These are phyloP conservation scores for Brassica cretica DNA, from an alignment of 345 rosid genomes.

Conservation along the genomic window DNA sequence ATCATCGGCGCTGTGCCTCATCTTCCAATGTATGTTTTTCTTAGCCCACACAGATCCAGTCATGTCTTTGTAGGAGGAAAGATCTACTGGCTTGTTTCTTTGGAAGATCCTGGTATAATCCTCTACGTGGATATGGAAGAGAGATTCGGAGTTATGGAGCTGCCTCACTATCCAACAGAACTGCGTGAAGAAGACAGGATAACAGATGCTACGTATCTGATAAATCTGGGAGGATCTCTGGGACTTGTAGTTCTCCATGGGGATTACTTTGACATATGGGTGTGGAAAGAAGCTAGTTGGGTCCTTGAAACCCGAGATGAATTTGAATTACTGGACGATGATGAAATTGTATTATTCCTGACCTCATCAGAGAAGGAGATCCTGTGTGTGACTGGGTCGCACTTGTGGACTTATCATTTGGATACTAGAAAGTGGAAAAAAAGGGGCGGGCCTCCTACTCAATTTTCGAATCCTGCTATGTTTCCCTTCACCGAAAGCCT, in stretches of 20 bases:
- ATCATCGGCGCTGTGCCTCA: constrained; percentile 35
- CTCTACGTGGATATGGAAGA: constrained; percentile 27
- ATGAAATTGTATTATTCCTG: background rate
- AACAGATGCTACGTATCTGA: background rate
- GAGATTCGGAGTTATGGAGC: background rate
- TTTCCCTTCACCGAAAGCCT: constrained; percentile 34
- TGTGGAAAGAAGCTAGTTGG: background rate
- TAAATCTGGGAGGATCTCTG: background rate
- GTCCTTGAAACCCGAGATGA: background rate
- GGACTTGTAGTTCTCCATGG: background rate
- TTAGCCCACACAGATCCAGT: constrained; percentile 3
- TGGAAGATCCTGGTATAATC: constrained; percentile 3
- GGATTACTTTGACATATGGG: background rate
- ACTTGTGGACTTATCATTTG: background rate
- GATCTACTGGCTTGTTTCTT: constrained; percentile 38
- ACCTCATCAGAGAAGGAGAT: background rate
- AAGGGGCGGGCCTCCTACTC: background rate
- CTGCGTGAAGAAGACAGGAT: background rate
- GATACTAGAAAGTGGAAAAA: background rate
- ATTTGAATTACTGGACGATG: background rate
- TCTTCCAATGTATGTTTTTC: constrained; percentile 17
- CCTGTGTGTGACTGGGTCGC: background rate
- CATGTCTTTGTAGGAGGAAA: constrained; percentile 35
- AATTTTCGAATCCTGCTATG: background rate
- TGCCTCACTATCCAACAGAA: background rate